These are phyloP conservation scores for Salix udensis DNA, from an alignment of 345 rosid species.

Conservation along the genomic window DNA sequence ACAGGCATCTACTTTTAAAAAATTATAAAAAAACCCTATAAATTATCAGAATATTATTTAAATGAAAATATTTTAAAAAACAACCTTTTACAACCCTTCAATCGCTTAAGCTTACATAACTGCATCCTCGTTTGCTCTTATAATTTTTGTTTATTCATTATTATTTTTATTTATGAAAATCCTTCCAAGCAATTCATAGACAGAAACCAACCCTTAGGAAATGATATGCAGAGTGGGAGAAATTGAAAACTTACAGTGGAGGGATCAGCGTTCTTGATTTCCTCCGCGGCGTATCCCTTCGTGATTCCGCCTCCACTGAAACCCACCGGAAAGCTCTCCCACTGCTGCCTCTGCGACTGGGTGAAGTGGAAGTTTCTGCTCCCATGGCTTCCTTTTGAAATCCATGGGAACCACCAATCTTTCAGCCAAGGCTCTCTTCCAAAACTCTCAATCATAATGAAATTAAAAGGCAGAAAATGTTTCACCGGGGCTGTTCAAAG, in stretches of 20 bases:
- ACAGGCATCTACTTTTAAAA: no score
- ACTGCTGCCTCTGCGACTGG: constrained; percentile 36
- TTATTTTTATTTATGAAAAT: no score
- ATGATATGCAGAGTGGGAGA: background rate
- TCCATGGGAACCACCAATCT: constrained; percentile 49
- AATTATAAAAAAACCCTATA: no score
- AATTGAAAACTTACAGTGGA: constrained; percentile 37
- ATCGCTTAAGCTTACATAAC: no score
- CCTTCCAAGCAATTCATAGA: background rate
- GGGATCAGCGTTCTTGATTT: constrained; percentile 44
- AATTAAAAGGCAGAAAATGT: background rate
- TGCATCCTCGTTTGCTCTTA: no score
- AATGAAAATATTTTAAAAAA: no score
- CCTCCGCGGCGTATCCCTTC: constrained; percentile 35
- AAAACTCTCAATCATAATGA: background rate
- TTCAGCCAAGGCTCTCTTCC: constrained; percentile 23
- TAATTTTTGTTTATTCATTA: no score
- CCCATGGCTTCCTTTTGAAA: constrained; percentile 55
- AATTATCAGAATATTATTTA: no score
- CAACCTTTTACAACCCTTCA: no score
- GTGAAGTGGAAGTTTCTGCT: constrained; percentile 47
- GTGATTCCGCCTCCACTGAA: constrained; percentile 45
- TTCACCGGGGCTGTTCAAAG: no score
- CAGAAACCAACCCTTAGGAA: background rate
- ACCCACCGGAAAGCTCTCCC: constrained; percentile 52